phyloP scores from a whole-genome alignment of 2,329 filamentous ascomycete genomes.

The Alternaria panax region DNA sequence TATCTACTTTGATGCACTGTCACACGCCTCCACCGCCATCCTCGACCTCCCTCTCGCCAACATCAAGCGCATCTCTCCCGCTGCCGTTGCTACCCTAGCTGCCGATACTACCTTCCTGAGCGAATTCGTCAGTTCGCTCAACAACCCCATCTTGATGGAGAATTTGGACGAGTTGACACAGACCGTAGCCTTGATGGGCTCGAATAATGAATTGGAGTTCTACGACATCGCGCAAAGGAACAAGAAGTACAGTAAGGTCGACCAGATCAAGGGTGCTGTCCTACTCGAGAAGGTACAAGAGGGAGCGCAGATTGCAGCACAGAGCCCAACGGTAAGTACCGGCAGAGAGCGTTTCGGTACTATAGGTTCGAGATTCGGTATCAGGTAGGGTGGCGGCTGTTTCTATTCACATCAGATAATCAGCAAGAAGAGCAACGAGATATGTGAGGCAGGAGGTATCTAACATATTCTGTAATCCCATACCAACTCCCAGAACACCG shows the following conservation, averaged over 20 bases:
- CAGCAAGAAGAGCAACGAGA: neutral
- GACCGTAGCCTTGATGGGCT: conserved; percentile 85
- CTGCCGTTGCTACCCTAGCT: conserved; percentile 80
- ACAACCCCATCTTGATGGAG: conserved; percentile 85
- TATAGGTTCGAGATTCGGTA: conserved; percentile 44
- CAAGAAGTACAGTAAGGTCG: conserved; percentile 92
- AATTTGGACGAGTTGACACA: conserved; percentile 94
- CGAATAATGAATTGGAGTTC: conserved; percentile 93
- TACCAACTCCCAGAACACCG: neutral
- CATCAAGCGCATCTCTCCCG: conserved; percentile 85
- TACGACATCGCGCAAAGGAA: conserved; percentile 90
- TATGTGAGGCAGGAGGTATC: neutral
- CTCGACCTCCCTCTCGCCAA: conserved; percentile 79
- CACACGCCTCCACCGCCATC: conserved; percentile 87
- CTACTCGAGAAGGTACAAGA: conserved; percentile 77
- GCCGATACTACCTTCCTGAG: conserved; percentile 85
- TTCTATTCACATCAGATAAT: neutral
- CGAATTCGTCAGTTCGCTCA: conserved; percentile 84
- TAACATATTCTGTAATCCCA: neutral
- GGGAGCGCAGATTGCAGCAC: conserved; percentile 44
- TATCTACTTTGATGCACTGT: conserved; percentile 96
- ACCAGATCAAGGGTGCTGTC: conserved; percentile 86
- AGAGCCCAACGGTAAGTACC: conserved; percentile 41
- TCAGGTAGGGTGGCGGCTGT: conserved; percentile 17
- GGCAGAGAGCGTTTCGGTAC: conserved; percentile 46